Percentiles rank a stretch among this genome's conserved stretches.
Conservation (phyloP, 2,329 filamentous ascomycete genomes). For the Scytalidium sp. region DNA sequence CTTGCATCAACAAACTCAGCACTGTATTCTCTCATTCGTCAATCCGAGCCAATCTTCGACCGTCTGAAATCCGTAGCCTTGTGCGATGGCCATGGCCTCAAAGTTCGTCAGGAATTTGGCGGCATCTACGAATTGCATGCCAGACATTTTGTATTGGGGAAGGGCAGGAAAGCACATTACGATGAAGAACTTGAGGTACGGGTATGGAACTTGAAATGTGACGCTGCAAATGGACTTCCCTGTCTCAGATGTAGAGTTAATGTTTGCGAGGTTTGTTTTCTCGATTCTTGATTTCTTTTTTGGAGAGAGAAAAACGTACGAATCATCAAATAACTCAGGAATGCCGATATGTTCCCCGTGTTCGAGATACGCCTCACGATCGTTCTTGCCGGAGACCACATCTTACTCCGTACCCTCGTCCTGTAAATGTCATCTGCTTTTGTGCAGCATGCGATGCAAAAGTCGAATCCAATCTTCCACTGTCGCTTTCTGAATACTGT, state of each 20-base stretch:
- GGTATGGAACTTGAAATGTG: constrained; percentile 13
- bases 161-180: constrained; percentile 3
- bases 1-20: constrained; percentile 7
- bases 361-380: constrained; percentile 1
- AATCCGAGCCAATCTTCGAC: constrained; percentile 4
- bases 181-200: constrained; percentile 14
- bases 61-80: constrained; percentile 6
- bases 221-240: constrained; percentile 8
- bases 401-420: not conserved
- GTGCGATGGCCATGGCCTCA: constrained; percentile 10
- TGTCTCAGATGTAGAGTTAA: constrained; percentile 10
- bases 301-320: not conserved
- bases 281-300: not conserved
- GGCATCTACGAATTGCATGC: not conserved
- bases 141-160: not conserved
- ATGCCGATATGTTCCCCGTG: constrained; percentile 12
- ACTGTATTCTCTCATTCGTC: constrained; percentile 5
- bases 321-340: constrained; percentile 2
- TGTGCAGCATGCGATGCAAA: constrained; percentile 10
- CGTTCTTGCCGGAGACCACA: constrained; percentile 7
- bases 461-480: constrained; percentile 7
- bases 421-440: constrained; percentile 8
- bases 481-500: constrained; percentile 9
- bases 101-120: constrained; percentile 8
- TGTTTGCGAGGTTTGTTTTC: constrained; percentile 10